A percentile compares a stretch with the other conserved stretches of the same genome.
These are phyloP conservation scores for Populus ilicifolia DNA, from an alignment of 345 rosid genomes.

Conservation along the genomic window DNA sequence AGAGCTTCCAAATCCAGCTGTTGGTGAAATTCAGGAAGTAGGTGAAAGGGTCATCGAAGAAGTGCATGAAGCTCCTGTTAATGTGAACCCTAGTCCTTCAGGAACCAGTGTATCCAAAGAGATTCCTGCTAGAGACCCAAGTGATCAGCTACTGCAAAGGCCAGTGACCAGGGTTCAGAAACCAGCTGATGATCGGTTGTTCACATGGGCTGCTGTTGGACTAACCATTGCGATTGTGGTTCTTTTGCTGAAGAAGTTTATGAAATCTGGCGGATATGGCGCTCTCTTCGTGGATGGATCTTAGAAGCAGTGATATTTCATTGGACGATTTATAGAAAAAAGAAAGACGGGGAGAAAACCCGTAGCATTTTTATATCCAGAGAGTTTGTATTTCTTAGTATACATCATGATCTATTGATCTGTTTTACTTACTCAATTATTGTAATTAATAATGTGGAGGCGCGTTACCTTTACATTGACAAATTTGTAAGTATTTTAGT, in stretches of 20 bases:
- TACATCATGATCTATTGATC: not conserved
- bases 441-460: constrained; percentile 23
- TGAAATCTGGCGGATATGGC: constrained; percentile 73
- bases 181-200: constrained; percentile 73
- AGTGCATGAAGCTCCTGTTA: constrained; percentile 35
- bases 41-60: constrained; percentile 48
- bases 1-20: constrained; percentile 23
- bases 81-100: constrained; percentile 24
- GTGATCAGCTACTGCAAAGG: constrained; percentile 30
- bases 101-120: constrained; percentile 31
- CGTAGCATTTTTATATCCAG: not conserved
- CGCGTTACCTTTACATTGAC: not conserved
- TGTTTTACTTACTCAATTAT: constrained; percentile 1
- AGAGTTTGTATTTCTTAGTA: not conserved
- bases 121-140: constrained; percentile 27
- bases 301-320: constrained; percentile 18
- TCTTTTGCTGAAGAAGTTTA: constrained; percentile 82
- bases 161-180: constrained; percentile 42
- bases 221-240: constrained; percentile 77
- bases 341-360: not conserved
- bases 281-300: constrained; percentile 80
- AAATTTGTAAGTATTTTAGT: no score
- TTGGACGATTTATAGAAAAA: not conserved
- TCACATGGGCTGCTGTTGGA: constrained; percentile 85
- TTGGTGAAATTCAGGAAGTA: constrained; percentile 9